Conservation (phyloP, 1,139 yeast genomes). For the Zygosaccharomyces pseudobailii region DNA sequence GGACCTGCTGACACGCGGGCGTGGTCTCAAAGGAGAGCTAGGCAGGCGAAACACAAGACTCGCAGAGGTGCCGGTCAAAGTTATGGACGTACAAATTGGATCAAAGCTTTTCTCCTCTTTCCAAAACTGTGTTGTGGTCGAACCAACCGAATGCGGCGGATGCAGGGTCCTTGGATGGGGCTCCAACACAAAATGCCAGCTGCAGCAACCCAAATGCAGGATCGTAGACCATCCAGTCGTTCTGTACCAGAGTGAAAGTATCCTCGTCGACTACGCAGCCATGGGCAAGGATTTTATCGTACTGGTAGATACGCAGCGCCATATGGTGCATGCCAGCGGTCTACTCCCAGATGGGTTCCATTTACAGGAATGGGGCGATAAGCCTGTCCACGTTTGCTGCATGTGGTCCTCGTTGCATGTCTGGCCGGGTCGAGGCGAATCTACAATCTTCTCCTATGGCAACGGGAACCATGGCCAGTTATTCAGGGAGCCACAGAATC, state of each 20-base stretch:
- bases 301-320: conserved; percentile 11
- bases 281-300: conserved; percentile 32
- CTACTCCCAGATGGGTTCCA: conserved; percentile 20
- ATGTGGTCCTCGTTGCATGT: conserved; percentile 86
- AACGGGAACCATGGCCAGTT: conserved; percentile 75
- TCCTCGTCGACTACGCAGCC: conserved; percentile 15
- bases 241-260: conserved; percentile 13
- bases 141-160: conserved; percentile 38
- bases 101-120: conserved; percentile 23
- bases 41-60: conserved; percentile 46
- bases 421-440: conserved; percentile 12
- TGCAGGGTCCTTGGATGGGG: conserved; percentile 72
- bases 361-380: conserved; percentile 11
- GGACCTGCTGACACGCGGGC: conserved; percentile 51
- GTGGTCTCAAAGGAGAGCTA: conserved; percentile 69
- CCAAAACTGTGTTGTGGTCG: conserved; percentile 38
- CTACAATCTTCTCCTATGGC: conserved; percentile 49
- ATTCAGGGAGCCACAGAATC: conserved; percentile 31
- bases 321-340: conserved; percentile 33
- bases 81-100: conserved; percentile 14
- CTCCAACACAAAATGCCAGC: conserved; percentile 68
- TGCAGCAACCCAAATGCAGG: conserved; percentile 35
- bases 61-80: conserved; percentile 14
- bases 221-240: conserved; percentile 25
- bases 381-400: conserved; percentile 34